Percentiles rank a stretch among this genome's conserved stretches.
These are phyloP conservation scores for Allantophomopsis lycopodina DNA, from an alignment of 2,329 filamentous ascomycete genomes.

Conservation along the genomic window DNA sequence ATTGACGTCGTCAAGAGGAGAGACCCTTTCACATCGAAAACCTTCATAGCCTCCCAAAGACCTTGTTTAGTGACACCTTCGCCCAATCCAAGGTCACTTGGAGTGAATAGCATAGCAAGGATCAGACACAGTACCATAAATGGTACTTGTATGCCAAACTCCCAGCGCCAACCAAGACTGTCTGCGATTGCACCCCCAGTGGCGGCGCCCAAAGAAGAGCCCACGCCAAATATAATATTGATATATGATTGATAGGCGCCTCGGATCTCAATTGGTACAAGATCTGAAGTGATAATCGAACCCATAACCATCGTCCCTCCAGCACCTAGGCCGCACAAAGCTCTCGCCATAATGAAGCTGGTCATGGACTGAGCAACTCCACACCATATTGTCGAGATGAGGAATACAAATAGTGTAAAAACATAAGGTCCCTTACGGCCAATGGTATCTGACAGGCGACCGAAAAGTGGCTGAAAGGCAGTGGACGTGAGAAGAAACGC, in stretches of 20 bases:
- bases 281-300: constrained; percentile 57
- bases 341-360: constrained; percentile 58
- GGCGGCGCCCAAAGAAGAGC: constrained; percentile 47
- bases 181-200: constrained; percentile 59
- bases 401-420: constrained; percentile 46
- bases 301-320: constrained; percentile 58
- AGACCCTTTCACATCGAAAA: constrained; percentile 44
- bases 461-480: constrained; percentile 62
- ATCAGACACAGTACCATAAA: constrained; percentile 30
- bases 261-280: constrained; percentile 52
- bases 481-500: constrained; percentile 67
- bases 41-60: constrained; percentile 32
- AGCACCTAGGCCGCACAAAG: constrained; percentile 59
- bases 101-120: constrained; percentile 32
- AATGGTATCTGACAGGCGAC: constrained; percentile 59
- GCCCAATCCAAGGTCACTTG: constrained; percentile 33
- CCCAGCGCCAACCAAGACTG: constrained; percentile 59
- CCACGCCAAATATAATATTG: constrained; percentile 49
- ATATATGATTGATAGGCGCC: constrained; percentile 62
- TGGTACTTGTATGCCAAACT: constrained; percentile 49
- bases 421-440: constrained; percentile 57
- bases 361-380: constrained; percentile 51
- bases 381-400: constrained; percentile 54
- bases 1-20: constrained; percentile 35
- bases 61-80: constrained; percentile 27